Base-by-base conservation (phyloP, 2,329 filamentous ascomycete genomes). In the Cryphonectria carpinicola region DNA sequence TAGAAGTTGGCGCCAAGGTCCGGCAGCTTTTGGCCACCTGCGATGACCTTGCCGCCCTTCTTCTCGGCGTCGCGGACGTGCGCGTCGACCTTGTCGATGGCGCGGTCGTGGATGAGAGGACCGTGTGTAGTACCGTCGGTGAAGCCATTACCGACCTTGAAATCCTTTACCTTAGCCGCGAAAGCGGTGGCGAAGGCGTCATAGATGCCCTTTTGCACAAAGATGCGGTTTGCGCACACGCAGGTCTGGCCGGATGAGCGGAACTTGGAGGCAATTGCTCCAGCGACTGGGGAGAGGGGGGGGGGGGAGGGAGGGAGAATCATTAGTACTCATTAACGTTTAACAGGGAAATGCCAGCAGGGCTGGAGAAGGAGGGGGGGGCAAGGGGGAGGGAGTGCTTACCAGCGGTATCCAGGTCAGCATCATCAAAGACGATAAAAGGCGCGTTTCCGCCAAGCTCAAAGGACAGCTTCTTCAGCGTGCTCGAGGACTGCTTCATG, bases 351-450 rank as follows among this genome's bases (percentile, higher is more conserved):
- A 3, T 37, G 37, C 37, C 37, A 39, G 37, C 10, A 39, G 37
- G 8, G 37, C 10, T 13, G 32, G 32, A 32, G 32, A 32, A 32
- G 32, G 32, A 4, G 32, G 37, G 37, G 37, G 37, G 37, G 10
- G 37, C 1, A 11, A 7, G 37, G 37, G 37, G 37, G 37, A 10
- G 37, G 17, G 17, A 28, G 4, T 22, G n/a, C 62, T 46, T 65
- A 65, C 63, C 63, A 2, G 96, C 96, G 5, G 85, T 83, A 71
- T 98, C 95, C 28, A 98, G 83, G 78, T 98, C 93, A 28, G 95
- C 93, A 77, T 98, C 95, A 77, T 98, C 94, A 78, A 98, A 97
- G 49, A 97, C 93, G 74, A 97, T 97, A 79, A 97, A 96, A 1
- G 94, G 95, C 0, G 94, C 92, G 79, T 97, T 97, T 49, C 94